These are phyloP conservation scores for Syncephalastrum racemosum DNA, from an alignment of 371 early-diverging fungal genomes.

Conservation along the genomic window DNA sequence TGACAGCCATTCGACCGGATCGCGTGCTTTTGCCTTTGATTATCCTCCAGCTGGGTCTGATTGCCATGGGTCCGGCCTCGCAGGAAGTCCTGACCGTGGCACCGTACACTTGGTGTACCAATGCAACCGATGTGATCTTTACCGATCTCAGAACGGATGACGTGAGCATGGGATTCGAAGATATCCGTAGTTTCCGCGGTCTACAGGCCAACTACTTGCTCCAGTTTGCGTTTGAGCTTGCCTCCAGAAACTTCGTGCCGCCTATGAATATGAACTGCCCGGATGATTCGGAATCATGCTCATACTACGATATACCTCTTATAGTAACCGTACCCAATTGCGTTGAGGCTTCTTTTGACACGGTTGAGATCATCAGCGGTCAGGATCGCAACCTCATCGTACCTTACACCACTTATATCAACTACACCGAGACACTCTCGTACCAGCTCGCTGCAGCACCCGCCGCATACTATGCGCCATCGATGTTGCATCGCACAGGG, in stretches of 20 bases:
- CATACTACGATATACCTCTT: too few relatives aligned
- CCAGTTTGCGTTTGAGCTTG: background rate
- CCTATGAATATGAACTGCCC: background rate
- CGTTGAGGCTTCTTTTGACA: too few relatives aligned
- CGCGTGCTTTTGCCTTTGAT: conserved; percentile 6
- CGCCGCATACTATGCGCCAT: conserved; percentile 19
- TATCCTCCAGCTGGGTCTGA: conserved; percentile 12
- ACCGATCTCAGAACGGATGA: background rate
- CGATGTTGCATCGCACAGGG: conserved; percentile 28
- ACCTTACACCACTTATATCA: too few relatives aligned
- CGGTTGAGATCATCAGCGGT: too few relatives aligned
- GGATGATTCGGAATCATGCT: too few relatives aligned
- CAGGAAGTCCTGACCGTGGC: background rate
- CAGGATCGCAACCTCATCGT: too few relatives aligned
- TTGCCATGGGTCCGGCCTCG: conserved; percentile 16
- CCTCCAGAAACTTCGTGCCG: background rate
- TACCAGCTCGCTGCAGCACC: conserved; percentile 5
- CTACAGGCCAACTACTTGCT: background rate
- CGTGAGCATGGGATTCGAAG: background rate
- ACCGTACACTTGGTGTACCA: background rate
- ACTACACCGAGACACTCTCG: too few relatives aligned
- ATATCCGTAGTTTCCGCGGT: too few relatives aligned
- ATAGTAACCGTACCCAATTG: too few relatives aligned
- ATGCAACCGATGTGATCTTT: background rate
- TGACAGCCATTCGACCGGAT: conserved; percentile 2